These are phyloP conservation scores for Boletus eberwhitei DNA, from an alignment of 768 basidiomycete genomes.

Conservation along the genomic window DNA sequence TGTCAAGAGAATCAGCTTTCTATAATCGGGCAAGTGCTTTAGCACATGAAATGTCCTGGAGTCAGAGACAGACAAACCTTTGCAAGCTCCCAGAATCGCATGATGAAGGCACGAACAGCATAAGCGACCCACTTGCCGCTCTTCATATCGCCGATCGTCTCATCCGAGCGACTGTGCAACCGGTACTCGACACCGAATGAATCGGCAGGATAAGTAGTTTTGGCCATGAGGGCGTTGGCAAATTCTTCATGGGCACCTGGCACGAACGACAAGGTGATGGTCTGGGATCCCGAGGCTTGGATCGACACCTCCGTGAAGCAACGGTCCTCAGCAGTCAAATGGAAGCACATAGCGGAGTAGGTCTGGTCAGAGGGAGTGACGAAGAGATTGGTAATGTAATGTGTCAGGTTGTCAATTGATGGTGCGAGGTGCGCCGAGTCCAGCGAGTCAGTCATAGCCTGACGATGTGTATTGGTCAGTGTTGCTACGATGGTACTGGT, in stretches of 20 bases:
- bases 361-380: slow-evolving; percentile 41
- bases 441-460: slow-evolving; percentile 32
- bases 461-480: slow-evolving; percentile 1
- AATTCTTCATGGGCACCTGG: slow-evolving; percentile 52
- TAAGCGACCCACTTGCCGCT: slow-evolving; percentile 89
- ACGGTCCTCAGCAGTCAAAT: slow-evolving; percentile 22
- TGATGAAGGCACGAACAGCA: slow-evolving; percentile 67
- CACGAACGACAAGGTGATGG: slow-evolving; percentile 50
- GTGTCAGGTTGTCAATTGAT: slow-evolving; percentile 46
- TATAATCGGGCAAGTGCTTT: slow-evolving; percentile 31
- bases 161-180: slow-evolving; percentile 44
- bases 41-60: background rate
- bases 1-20: slow-evolving; percentile 95
- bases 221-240: slow-evolving; percentile 36
- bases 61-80: slow-evolving; percentile 47
- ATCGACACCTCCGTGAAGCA: slow-evolving; percentile 42
- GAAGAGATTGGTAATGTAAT: slow-evolving; percentile 43
- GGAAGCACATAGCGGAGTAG: slow-evolving; percentile 55
- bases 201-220: slow-evolving; percentile 31
- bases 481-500: background rate
- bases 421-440: slow-evolving; percentile 41
- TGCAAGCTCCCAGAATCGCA: slow-evolving; percentile 83
- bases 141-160: slow-evolving; percentile 67
- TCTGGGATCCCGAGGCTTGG: slow-evolving; percentile 35
- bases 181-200: slow-evolving; percentile 47